Evolutionary conservation across 768 basidiomycete genomes (phyloP).

Genomic region (Xanthoconium stramineum): DNA sequence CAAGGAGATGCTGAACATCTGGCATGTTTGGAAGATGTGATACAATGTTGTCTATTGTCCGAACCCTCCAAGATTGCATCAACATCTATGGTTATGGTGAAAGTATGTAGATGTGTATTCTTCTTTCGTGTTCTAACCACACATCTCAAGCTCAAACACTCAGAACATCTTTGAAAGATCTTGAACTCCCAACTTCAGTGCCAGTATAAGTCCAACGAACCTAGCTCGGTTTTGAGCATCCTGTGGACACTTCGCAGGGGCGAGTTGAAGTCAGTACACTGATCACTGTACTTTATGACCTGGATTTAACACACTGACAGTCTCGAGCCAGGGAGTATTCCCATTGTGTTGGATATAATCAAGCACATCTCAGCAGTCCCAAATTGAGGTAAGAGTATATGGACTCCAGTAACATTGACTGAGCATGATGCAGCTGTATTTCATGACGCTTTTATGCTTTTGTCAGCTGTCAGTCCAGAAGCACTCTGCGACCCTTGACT

Average conservation of each 20-base stretch:
- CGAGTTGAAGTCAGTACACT: slow-evolving; percentile 20
- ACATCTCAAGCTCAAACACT: slow-evolving; percentile 23
- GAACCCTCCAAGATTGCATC: slow-evolving; percentile 10
- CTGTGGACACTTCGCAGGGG: slow-evolving; percentile 24
- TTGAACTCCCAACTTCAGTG: slow-evolving; percentile 21
- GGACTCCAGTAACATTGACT: slow-evolving; percentile 4
- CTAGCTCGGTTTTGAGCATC: slow-evolving; percentile 6
- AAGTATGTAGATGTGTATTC: slow-evolving; percentile 17
- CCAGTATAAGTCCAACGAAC: slow-evolving; percentile 10
- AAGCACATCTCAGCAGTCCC: slow-evolving; percentile 20
- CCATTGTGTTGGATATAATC: slow-evolving; percentile 27
- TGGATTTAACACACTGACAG: slow-evolving; percentile 11
- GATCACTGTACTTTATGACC: not conserved
- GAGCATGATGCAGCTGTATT: slow-evolving; percentile 28
- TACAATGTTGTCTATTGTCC: slow-evolving; percentile 10
- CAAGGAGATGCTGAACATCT: slow-evolving; percentile 45
- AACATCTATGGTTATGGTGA: slow-evolving; percentile 14
- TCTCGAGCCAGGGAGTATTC: slow-evolving; percentile 20
- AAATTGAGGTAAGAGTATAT: slow-evolving; percentile 22
- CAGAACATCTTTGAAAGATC: slow-evolving; percentile 18
- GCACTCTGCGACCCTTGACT: slow-evolving; percentile 15
- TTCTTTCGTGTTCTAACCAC: slow-evolving; percentile 3
- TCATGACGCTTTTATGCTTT: slow-evolving; percentile 33
- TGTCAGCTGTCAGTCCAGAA: slow-evolving; percentile 24
- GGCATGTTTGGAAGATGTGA: slow-evolving; percentile 33